Percentiles rank a stretch among this genome's conserved stretches.
These are phyloP conservation scores for Tolypocladium inflatum DNA, from an alignment of 2,329 filamentous ascomycete species.

Conservation along the genomic window DNA sequence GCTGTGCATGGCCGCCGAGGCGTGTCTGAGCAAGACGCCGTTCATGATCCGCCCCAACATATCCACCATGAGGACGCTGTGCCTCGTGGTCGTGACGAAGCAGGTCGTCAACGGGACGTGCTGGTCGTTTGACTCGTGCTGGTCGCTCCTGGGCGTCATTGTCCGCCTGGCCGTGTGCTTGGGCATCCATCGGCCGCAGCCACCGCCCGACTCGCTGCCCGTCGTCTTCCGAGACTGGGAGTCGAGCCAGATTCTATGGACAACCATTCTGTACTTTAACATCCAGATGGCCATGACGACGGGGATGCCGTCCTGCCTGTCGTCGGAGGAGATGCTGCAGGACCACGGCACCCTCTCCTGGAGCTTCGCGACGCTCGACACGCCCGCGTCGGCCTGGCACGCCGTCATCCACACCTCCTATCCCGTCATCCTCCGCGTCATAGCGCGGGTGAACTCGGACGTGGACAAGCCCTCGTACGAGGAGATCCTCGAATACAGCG, in stretches of 20 bases:
- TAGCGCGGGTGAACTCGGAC: conserved; percentile 3
- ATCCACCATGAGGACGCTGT: conserved; percentile 6
- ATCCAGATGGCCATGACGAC: conserved; percentile 3
- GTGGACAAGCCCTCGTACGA: conserved; percentile 3
- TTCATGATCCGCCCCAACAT: conserved; percentile 8
- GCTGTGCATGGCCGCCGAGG: conserved; percentile 9
- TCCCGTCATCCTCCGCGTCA: conserved; percentile 2
- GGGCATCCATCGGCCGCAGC: conserved; percentile 2
- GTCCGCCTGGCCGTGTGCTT: conserved; percentile 3
- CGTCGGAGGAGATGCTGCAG: neutral
- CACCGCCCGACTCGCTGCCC: neutral
- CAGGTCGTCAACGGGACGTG: conserved; percentile 6
- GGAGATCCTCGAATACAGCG: conserved; percentile 6
- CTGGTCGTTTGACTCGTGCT: conserved; percentile 5
- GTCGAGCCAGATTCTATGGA: conserved; percentile 2
- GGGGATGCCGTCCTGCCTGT: conserved; percentile 3
- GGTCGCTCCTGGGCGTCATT: conserved; percentile 2
- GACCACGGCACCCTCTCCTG: neutral
- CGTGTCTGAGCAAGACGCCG: conserved; percentile 7
- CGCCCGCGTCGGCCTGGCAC: neutral
- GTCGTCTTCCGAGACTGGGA: conserved; percentile 1
- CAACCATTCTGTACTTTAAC: conserved; percentile 5
- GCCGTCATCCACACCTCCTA: conserved; percentile 1
- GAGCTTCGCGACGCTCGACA: neutral
- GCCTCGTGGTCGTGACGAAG: conserved; percentile 7